These are phyloP conservation scores for Hyphopichia wangnamkhiaoensis DNA, from an alignment of 1,139 yeast species.

Conservation along the genomic window DNA sequence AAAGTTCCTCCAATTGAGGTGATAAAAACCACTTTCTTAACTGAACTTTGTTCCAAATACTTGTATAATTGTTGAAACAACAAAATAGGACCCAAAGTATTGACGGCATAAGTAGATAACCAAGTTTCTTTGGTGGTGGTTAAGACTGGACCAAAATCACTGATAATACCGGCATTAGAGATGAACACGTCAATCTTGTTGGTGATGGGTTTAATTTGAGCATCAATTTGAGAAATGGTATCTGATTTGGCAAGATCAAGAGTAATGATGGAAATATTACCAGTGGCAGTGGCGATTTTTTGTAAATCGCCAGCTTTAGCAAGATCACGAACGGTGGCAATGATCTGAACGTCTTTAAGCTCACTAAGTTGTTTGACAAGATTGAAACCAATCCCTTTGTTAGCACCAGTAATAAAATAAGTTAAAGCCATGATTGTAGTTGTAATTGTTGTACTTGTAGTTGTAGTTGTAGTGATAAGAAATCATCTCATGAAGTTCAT, in stretches of 20 bases:
- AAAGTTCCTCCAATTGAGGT: conserved; percentile 22
- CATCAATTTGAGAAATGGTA: conserved; percentile 1
- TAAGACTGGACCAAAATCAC: conserved; percentile 2
- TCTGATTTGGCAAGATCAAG: conserved; percentile 7
- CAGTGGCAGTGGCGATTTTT: conserved; percentile 9
- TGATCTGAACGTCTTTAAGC: conserved; percentile 10
- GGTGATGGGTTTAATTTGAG: conserved; percentile 6
- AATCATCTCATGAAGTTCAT: no score
- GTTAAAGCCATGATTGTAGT: conserved; percentile 6
- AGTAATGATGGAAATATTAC: conserved; percentile 3
- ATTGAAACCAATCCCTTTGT: conserved; percentile 22
- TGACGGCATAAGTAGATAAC: conserved; percentile 20
- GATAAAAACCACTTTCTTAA: conserved; percentile 22
- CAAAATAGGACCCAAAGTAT: conserved; percentile 29
- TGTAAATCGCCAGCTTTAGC: conserved; percentile 13
- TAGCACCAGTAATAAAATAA: conserved; percentile 22
- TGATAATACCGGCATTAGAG: conserved; percentile 11
- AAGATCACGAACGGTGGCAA: conserved; percentile 20
- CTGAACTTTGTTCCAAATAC: conserved; percentile 16
- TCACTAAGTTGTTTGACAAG: conserved; percentile 13
- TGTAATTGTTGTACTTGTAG: not conserved
- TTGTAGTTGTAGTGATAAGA: no score
- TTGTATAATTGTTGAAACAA: conserved; percentile 17
- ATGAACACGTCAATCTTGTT: conserved; percentile 12
- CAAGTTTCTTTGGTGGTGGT: conserved; percentile 13